Evolutionary conservation across 306 rosid species (phyloP), one percentile per base, ranked within the genome.

Genomic region (Vigna angularis): DNA sequence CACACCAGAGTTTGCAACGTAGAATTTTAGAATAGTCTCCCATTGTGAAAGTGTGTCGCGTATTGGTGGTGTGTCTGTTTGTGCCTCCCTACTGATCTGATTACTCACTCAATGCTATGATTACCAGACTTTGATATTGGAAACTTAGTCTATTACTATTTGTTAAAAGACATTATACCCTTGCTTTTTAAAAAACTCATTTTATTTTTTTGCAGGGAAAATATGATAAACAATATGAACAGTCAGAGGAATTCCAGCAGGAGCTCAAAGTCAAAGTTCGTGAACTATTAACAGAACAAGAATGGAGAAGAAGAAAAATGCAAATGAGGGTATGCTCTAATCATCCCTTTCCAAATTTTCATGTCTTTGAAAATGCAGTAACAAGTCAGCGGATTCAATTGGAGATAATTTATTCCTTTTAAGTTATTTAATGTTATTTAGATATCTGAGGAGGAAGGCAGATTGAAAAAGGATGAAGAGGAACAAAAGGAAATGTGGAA

Each of bases 381-480:
- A 55, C 51, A 74, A 28, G 48, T 38, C 61, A 20, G 12, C 45
- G 42, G 72, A 18, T 61, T 81, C 26, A 69, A 44, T 68, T 45
- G 74, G 40, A 70, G 40, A 36, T 34, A 66, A 65, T 20, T 70
- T 63, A 49, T 58, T 70, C 34, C 45, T 58, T 57, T 56, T 52
- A 17, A 51, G 45, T 83, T 78, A 58, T 82, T 84, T 9, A 47
- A 78, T 77, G 69, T 59, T 73, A 13, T 83, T 53, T 82, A 96
- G 99, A 96, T 96, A 87, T 93, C 97, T 26, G 99, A 96, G 84
- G 99, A 96, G 91, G 98, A 93, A 86, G 99, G 99, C 74, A 87
- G 99, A 86, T 87, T 93, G 87, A 96, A 96, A 87, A 91, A 84
- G 81, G 98, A 91, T 24, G 99, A 93, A 85, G 99, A 93, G 87